Base-by-base conservation (phyloP, 2,329 filamentous ascomycete genomes). In the Ophiostoma ips region DNA sequence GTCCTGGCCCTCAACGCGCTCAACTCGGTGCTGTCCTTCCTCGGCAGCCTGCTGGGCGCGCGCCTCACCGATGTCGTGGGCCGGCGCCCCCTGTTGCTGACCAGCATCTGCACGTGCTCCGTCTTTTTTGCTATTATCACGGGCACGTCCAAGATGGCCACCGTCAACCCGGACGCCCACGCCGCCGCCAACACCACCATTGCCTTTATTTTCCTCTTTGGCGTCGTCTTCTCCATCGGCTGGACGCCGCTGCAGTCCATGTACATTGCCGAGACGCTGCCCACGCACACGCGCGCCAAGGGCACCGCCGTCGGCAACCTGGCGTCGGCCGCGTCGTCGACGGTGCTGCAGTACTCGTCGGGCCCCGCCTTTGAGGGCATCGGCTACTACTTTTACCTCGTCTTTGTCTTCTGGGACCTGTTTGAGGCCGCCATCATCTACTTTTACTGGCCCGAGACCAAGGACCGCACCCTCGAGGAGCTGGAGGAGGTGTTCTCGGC, bases 51-150 rank as follows among this genome's bases (percentile, higher is more conserved):
- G 16, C 56, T 72, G 0, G 78, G 78, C 43, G 75, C 77, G 4
- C 65, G 69, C 13, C 65, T 80, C 46, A 75, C 75, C 1, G 77
- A 80, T 36, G 67, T 68, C 1, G 52, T 79, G 6, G 75, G 77
- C n/a, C 74, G 78, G 35, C 72, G 78, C 3, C 73, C 73, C 0
- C 62, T 77, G 8, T 61, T 77, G 16, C 59, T 77, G 3, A 68
- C 66, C 58, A 66, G 67, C 4, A 71, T 69, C 37, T 58, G 71
- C 11, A 71, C 68, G 54, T 66, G 65, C 47, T 70, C 68, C 0
- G 55, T 64, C 53, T 73, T 70, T 57, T 73, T 74, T 46, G 69
- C 68, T 34, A 61, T 71, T 55, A 68, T 75, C 47, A 72, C 70
- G 0, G 70, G 69, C 2, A 72, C 70, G 0, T 68, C 66, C 54